Base-by-base conservation (phyloP, 495 filamentous ascomycete genomes). In the Neohortaea acidophila region DNA sequence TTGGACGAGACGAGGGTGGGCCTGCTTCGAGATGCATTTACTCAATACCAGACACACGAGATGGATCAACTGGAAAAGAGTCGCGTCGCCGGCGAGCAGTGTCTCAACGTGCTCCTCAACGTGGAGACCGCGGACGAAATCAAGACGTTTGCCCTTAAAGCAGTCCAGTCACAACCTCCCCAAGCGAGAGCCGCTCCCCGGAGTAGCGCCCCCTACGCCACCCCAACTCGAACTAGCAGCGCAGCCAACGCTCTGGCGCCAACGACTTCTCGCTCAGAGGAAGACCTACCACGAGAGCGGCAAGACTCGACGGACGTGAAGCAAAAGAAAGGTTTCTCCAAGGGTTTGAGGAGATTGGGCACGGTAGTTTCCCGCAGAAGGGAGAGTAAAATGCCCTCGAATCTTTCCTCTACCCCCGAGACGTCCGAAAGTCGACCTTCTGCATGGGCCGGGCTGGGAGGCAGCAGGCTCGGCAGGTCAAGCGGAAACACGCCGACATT, bases 31-130 rank as follows among this genome's bases (percentile, higher is more conserved):
- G 87, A 96, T 59, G 77, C 81, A 36, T 68, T 99, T 27, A 96
- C 89, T 1, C 89, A 93, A 49, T 75, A 82, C 43, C 75, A 89
- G 57, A 99, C 91, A 9, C 81, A 93, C 54, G 87, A 94, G 55
- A 69, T 83, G 10, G 91, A 99, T 56, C 75, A 80, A 47, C 73
- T 91, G 11, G 83, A 93, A 52, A 69, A 76, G 27, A 78, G 70
- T 45, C 73, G 82, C 43, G 63, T 75, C 51, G 72, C 75, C 15
- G 77, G 84, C 15, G 85, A 94, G 58, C 70, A 73, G 40, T 87
- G 82, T 37, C 52, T 99, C 44, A 87, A 85, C 42, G 69, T 73
- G 12, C 67, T 99, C 45, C 68, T 99, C 22, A 91, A 93, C 45
- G 72, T 96, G 13, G 77, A 82, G 58, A 93, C 84, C 1, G 69